Base-by-base conservation (phyloP, 192 early-diverging fungal genomes). In the Coemansia sp. region DNA sequence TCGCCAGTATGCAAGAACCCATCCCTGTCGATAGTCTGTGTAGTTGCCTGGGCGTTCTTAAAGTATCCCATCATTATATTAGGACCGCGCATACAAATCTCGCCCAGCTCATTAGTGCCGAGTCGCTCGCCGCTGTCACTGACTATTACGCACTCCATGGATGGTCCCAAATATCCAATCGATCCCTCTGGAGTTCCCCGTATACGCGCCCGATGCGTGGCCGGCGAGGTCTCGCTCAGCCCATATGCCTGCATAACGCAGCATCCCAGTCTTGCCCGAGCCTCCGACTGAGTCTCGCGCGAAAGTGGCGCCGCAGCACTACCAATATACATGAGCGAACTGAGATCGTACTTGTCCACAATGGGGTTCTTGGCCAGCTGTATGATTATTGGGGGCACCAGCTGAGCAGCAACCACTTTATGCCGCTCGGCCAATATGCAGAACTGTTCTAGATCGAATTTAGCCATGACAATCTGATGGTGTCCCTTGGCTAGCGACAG, bases 41-140 rank as follows among this genome's bases (percentile, higher is more conserved):
- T 72, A 3, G 93, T 97, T 0, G 92, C 94, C 66, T 88, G 63
- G 19, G 82, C 77, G 69, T 96, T 95, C 63, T 94, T 93, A 52
- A 88, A 84, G 74, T 98, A 98, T 0, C 94, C 94, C 28, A 82
- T 37, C 95, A 96, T 96, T 62, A 98, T 75, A 62, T 93, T 96
- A 6, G 94, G 93, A 0, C 94, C 94, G 3, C 89, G 87, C 19
- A 95, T 46, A 80, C 91, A 95, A 28, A 98, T 72, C 80, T 98
- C 95, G 30, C 95, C 96, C 11, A 68, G 70, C 68, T 94, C 77
- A 65, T 84, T 79, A 6, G 73, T 58, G 0, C 85, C 87, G n/a
- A 91, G 66, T 37, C 89, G 86, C 55, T 89, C 82, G 2, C 88
- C 92, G 26, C 90, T 77, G 9, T 92, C 91, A 44, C 90, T 85